phyloP scores from a whole-genome alignment of 345 rosid genomes.

The Adansonia digitata region DNA sequence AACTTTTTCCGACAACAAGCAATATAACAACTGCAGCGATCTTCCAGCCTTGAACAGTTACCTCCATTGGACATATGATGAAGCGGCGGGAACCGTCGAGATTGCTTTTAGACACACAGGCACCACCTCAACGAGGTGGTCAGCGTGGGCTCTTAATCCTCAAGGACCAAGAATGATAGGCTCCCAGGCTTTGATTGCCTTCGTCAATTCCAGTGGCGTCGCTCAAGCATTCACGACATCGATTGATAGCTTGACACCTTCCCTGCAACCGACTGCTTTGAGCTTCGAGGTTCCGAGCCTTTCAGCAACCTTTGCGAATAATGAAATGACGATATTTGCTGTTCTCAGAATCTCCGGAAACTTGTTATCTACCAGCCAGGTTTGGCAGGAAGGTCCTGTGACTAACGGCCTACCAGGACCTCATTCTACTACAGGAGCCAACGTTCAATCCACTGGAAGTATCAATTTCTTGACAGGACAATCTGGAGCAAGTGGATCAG shows the following conservation, averaged over 20 bases:
- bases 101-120: conserved; percentile 53
- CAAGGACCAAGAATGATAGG: conserved; percentile 35
- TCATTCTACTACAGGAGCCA: conserved; percentile 27
- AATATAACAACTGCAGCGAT: conserved; percentile 28
- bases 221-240: conserved; percentile 37
- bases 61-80: conserved; percentile 57
- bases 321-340: conserved; percentile 60
- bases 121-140: conserved; percentile 40
- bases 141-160: conserved; percentile 80
- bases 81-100: conserved; percentile 33
- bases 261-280: conserved; percentile 21
- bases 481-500: conserved; percentile 22
- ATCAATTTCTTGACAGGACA: conserved; percentile 48
- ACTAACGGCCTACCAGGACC: accelerated
- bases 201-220: conserved; percentile 31
- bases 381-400: conserved; percentile 69
- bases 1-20: conserved; percentile 31
- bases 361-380: conserved; percentile 35
- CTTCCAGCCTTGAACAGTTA: conserved; percentile 48
- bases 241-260: neutral
- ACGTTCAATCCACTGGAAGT: conserved; percentile 27
- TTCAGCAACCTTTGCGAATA: conserved; percentile 18
- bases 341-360: conserved; percentile 34
- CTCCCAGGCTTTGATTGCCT: conserved; percentile 66
- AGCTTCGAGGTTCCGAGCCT: conserved; percentile 44